A percentile compares a stretch with the other conserved stretches of the same genome.
These are phyloP conservation scores for Apiotrichum akiyoshidainum DNA, from an alignment of 1,284 basidiomycete species.

Conservation along the genomic window DNA sequence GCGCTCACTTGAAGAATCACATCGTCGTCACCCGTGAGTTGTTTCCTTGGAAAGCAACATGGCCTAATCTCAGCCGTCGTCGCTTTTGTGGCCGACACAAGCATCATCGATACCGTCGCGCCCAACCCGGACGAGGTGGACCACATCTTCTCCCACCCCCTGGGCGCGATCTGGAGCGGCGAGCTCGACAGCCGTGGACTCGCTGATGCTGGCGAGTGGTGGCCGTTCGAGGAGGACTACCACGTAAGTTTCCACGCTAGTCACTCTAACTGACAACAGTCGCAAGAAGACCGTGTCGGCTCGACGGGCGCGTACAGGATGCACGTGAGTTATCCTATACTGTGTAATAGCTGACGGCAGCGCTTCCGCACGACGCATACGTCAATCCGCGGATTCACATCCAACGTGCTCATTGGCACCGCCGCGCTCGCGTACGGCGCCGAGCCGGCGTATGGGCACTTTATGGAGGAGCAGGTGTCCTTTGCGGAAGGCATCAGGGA, in stretches of 20 bases:
- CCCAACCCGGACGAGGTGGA: conserved; percentile 69
- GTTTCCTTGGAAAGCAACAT: neutral
- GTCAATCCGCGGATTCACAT: conserved; percentile 74
- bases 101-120: conserved; percentile 57
- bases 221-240: conserved; percentile 68
- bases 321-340: conserved; percentile 30
- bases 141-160: conserved; percentile 71
- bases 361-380: conserved; percentile 71
- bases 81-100: conserved; percentile 61
- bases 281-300: conserved; percentile 37
- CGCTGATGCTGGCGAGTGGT: conserved; percentile 62
- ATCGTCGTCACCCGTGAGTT: conserved; percentile 48
- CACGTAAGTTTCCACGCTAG: conserved; percentile 53
- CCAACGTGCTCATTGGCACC: conserved; percentile 71
- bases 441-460: conserved; percentile 56
- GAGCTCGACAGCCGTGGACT: conserved; percentile 52
- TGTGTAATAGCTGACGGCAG: conserved; percentile 46
- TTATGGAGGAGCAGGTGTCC: conserved; percentile 53
- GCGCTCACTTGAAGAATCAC: conserved; percentile 47
- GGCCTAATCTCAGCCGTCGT: conserved; percentile 61
- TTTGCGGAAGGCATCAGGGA: conserved; percentile 32
- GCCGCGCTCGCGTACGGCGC: conserved; percentile 60
- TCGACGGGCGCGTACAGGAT: conserved; percentile 59
- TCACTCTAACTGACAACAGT: conserved; percentile 20
- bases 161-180: conserved; percentile 63